Percentiles rank a stretch among this genome's conserved stretches.
Conservation (phyloP, 176 grass and related monocot genomes). For the Hordeum marinum region DNA sequence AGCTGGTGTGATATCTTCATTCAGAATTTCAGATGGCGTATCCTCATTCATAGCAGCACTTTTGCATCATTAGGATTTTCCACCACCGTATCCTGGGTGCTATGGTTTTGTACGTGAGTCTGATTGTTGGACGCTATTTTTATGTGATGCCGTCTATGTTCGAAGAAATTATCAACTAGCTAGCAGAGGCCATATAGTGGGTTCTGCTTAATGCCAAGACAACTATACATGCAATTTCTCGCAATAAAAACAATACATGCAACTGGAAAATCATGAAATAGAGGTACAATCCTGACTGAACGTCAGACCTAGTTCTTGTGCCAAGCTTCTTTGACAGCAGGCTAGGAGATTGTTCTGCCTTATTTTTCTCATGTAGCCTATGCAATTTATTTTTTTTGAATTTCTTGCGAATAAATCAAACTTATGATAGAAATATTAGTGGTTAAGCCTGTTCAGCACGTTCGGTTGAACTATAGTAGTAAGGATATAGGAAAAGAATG, state of each 20-base stretch:
- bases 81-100: no score
- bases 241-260: no score
- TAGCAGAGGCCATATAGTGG: background rate
- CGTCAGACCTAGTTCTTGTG: slow-evolving; percentile 45
- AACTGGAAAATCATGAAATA: background rate
- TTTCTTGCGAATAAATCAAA: background rate
- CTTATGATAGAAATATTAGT: background rate
- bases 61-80: no score
- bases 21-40: no score
- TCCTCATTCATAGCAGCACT: no score
- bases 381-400: no score
- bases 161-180: no score
- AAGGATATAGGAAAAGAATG: no score
- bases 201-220: background rate
- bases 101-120: no score
- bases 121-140: no score
- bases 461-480: background rate
- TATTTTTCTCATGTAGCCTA: slow-evolving; percentile 36
- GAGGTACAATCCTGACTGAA: slow-evolving; percentile 23
- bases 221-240: background rate
- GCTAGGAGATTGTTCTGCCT: slow-evolving; percentile 38
- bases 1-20: no score
- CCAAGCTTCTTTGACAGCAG: slow-evolving; percentile 34
- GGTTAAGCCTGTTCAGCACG: background rate
- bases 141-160: no score